These are phyloP conservation scores for Penicillium sp. DNA, from an alignment of 2,329 filamentous ascomycete genomes.

Conservation along the genomic window DNA sequence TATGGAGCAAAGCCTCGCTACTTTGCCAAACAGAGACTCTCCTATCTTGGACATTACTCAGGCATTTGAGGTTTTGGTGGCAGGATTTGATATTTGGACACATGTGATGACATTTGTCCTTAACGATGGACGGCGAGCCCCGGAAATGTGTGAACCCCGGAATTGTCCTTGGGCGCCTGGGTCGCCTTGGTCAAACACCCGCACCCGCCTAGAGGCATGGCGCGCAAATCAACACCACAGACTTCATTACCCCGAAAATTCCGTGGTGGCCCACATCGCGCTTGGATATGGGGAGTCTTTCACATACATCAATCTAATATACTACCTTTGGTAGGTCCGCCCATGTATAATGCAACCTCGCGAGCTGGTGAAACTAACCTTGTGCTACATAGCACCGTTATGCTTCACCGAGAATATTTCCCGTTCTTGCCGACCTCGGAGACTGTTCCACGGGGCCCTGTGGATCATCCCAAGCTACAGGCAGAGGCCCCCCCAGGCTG, in stretches of 20 bases:
- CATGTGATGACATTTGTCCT: slow-evolving; percentile 47
- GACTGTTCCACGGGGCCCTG: slow-evolving; percentile 40
- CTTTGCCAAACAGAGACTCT: slow-evolving; percentile 5
- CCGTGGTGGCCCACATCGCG: slow-evolving; percentile 44
- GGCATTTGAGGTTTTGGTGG: slow-evolving; percentile 35
- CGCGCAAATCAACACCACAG: slow-evolving; percentile 38
- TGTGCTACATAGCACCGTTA: slow-evolving; percentile 36
- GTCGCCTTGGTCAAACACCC: slow-evolving; percentile 39
- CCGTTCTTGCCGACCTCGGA: slow-evolving; percentile 46
- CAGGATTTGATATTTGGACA: slow-evolving; percentile 50
- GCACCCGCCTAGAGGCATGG: slow-evolving; percentile 39
- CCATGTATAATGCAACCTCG: not conserved
- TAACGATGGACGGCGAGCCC: slow-evolving; percentile 46
- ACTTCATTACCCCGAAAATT: slow-evolving; percentile 38
- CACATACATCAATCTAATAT: slow-evolving; percentile 48
- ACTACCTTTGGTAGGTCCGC: slow-evolving; percentile 45
- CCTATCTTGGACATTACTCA: slow-evolving; percentile 17
- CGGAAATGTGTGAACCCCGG: slow-evolving; percentile 41
- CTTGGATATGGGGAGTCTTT: slow-evolving; percentile 47
- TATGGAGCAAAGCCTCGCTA: slow-evolving; percentile 9
- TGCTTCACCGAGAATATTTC: slow-evolving; percentile 50
- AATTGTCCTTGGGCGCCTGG: slow-evolving; percentile 46
- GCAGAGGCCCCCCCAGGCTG: slow-evolving; percentile 42
- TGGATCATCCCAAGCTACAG: slow-evolving; percentile 46
- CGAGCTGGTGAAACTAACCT: not conserved